Evolutionary conservation across 2,329 filamentous ascomycete species (phyloP).

Genomic region (Xylaria arbuscula): DNA sequence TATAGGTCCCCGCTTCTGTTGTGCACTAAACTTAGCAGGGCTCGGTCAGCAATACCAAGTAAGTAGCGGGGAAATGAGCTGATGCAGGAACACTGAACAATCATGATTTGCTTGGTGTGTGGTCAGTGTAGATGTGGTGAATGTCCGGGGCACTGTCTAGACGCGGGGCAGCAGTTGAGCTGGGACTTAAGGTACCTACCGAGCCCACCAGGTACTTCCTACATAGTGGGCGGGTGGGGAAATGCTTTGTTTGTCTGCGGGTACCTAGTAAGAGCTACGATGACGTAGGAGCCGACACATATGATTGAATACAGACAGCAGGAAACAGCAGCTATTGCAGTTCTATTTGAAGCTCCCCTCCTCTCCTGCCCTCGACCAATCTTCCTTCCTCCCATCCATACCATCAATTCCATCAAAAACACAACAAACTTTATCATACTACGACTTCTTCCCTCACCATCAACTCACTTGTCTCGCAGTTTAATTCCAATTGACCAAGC

Average conservation of each 20-base stretch:
- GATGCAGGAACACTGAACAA: conserved; percentile 27
- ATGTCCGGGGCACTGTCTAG: neutral
- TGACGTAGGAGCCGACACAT: conserved; percentile 36
- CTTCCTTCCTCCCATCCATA: conserved; percentile 14
- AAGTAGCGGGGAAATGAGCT: conserved; percentile 18
- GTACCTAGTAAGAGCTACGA: conserved; percentile 23
- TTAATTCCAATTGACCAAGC: neutral
- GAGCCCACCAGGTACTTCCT: no score
- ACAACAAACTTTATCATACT: neutral
- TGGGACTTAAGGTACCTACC: no score
- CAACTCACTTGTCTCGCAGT: neutral
- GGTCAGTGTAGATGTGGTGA: neutral
- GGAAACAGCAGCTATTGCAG: conserved; percentile 21
- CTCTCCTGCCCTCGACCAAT: conserved; percentile 12
- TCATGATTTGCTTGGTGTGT: neutral
- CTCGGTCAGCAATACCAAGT: conserved; percentile 2
- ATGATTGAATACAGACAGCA: conserved; percentile 39
- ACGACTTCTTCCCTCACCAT: conserved; percentile 3
- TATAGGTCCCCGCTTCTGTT: no score
- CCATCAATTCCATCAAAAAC: conserved; percentile 17
- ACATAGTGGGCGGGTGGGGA: conserved; percentile 7
- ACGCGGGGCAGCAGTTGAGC: neutral
- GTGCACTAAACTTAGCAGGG: conserved; percentile 11
- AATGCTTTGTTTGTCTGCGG: conserved; percentile 26
- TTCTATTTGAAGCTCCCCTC: conserved; percentile 36